Evolutionary conservation across 2,329 filamentous ascomycete genomes (phyloP), one percentile per base, ranked within the genome.

Genomic region (Neophaeococcomyces mojaviensis): DNA sequence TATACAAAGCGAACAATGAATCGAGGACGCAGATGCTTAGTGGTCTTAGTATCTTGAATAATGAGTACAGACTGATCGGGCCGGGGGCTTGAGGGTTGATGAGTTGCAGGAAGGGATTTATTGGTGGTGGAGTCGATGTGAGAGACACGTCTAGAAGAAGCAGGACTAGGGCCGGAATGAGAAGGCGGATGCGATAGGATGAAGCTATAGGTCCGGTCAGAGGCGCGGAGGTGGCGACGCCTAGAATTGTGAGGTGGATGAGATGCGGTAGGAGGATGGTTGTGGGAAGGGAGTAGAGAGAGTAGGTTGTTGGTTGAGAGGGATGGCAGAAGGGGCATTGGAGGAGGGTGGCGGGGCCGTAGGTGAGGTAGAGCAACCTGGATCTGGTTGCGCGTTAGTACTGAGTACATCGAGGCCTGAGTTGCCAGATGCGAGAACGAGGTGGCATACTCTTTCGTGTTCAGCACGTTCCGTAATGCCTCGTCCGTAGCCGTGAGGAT

Each of bases 251-350:
- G 41, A 95, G 74, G 67, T 96, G 92, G 39, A 81, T 61, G 7
- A 97, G 69, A 65, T 98, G 90, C n/a, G 86, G 84, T 12, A 79
- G 71, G 1, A 89, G 58, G 6, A 94, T 68, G 20, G 78, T 72
- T 48, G 62, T 60, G 0, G 90, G 86, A 0, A 94, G 66, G 12
- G 85, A 82, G 67, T 94, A 97, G 62, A 86, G 77, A 39, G 94
- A 74, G 69, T 88, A 96, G 34, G 77, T 79, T 31, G 69, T 71
- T 4, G 79, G 74, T 39, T 85, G 79, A 48, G 86, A 81, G n/a
- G 78, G 68, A 41, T 69, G 73, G 74, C 89, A 96, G 69, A 94
- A 95, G n/a, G 79, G 76, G 64, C 89, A 97, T 48, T 79, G 72
- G 18, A 81, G 72, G 31, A 97, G 64, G 7, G 82, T 79, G 28